Percentiles rank a stretch among this genome's conserved stretches.
These are phyloP conservation scores for Pelargonium exstipulatum DNA, from an alignment of 441 rosid species.

Conservation along the genomic window DNA sequence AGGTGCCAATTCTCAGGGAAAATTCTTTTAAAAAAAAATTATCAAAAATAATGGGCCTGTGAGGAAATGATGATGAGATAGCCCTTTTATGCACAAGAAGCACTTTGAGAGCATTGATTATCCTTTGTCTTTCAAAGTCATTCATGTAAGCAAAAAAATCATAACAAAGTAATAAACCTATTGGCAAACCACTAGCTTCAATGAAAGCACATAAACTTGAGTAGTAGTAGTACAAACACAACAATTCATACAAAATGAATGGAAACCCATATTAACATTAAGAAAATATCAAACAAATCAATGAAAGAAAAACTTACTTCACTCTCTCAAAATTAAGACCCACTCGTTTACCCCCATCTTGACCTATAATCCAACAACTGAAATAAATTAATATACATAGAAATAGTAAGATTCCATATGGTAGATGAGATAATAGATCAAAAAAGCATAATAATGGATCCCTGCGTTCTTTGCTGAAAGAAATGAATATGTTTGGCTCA, in stretches of 20 bases:
- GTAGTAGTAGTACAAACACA: not conserved
- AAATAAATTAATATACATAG: conserved; percentile 4
- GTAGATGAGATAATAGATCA: not conserved
- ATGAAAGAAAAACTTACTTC: conserved; percentile 37
- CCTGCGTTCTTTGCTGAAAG: not conserved
- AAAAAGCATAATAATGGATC: not conserved
- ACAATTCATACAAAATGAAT: not conserved
- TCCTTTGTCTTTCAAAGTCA: not conserved
- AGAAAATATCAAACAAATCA: not conserved
- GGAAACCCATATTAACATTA: not conserved
- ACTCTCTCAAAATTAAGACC: conserved; percentile 73
- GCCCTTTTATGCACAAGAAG: not conserved
- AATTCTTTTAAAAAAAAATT: not conserved
- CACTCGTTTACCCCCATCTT: conserved; percentile 78
- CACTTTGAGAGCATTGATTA: not conserved
- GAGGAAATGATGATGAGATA: not conserved
- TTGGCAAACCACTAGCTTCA: not conserved
- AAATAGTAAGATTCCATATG: not conserved
- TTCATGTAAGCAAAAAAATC: not conserved
- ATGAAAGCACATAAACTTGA: not conserved
- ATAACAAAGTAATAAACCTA: not conserved
- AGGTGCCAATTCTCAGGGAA: too few species aligned
- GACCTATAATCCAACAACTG: conserved; percentile 37
- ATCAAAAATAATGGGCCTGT: not conserved
- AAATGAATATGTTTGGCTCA: too few species aligned